Conservation (phyloP, 371 early-diverging fungal species). For the Globomyces sp. region DNA sequence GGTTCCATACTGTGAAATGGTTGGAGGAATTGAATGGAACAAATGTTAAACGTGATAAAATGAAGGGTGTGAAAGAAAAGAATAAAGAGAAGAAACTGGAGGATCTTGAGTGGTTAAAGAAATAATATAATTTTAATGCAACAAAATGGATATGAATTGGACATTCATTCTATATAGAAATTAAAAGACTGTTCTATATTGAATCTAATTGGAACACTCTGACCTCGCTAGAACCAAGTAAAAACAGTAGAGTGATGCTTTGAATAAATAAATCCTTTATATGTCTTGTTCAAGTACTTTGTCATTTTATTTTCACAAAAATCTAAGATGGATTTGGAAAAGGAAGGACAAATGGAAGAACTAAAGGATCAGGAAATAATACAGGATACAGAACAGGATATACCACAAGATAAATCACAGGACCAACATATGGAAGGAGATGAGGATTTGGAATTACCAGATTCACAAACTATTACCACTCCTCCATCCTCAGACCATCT, state of each 20-base stretch:
- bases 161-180: neutral
- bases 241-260: neutral
- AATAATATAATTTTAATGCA: neutral
- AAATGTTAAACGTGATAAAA: neutral
- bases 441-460: neutral
- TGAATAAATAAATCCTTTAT: no score
- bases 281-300: no score
- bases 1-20: no score
- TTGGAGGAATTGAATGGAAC: no score
- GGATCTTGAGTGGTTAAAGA: neutral
- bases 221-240: neutral
- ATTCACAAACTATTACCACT: neutral
- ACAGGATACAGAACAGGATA: no score
- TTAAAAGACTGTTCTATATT: neutral
- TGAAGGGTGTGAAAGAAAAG: neutral
- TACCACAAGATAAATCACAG: no score
- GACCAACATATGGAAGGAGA: neutral
- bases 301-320: no score
- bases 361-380: no score
- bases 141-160: neutral
- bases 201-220: neutral
- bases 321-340: no score
- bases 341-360: no score
- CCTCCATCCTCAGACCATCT: neutral
- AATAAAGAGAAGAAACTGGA: neutral